Evolutionary conservation across 495 filamentous ascomycete species (phyloP).

Genomic region (Penicillium flavigenum): DNA sequence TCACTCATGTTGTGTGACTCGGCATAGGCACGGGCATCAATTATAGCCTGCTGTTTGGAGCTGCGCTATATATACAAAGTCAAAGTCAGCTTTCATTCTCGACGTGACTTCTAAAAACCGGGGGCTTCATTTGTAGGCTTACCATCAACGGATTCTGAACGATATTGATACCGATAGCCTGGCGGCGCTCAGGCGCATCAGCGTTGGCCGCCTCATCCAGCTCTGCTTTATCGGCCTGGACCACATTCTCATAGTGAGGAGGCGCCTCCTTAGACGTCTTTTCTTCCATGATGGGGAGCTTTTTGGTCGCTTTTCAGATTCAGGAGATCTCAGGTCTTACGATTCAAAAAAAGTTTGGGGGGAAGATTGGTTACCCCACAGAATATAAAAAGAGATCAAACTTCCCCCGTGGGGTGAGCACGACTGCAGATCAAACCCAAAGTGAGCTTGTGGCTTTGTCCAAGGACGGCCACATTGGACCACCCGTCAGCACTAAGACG

Average conservation of each 20-base stretch:
- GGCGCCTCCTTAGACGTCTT: not conserved
- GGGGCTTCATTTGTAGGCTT: not conserved
- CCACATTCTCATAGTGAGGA: not conserved
- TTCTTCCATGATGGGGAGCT: not conserved
- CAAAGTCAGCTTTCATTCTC: not conserved
- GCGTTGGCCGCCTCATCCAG: not conserved
- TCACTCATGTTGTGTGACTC: conserved; percentile 40
- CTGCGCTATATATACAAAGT: conserved; percentile 27
- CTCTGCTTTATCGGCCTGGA: not conserved
- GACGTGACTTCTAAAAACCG: not conserved
- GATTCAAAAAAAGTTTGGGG: not conserved
- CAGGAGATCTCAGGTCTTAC: not conserved
- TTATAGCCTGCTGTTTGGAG: conserved; percentile 31
- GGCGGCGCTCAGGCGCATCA: not conserved
- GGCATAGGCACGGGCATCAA: conserved; percentile 41
- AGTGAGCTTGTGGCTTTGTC: conserved; percentile 1
- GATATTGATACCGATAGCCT: conserved; percentile 1
- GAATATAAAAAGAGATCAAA: conserved; percentile 1
- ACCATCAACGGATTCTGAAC: conserved; percentile 6
- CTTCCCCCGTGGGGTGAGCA: not conserved
- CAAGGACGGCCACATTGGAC: not conserved
- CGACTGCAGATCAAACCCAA: conserved; percentile 5
- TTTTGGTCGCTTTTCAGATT: not conserved
- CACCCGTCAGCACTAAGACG: conserved; percentile 8
- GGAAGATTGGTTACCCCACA: not conserved